Evolutionary conservation across 129 eudicot species (phyloP).

Genomic region (Erigeron canadensis): DNA sequence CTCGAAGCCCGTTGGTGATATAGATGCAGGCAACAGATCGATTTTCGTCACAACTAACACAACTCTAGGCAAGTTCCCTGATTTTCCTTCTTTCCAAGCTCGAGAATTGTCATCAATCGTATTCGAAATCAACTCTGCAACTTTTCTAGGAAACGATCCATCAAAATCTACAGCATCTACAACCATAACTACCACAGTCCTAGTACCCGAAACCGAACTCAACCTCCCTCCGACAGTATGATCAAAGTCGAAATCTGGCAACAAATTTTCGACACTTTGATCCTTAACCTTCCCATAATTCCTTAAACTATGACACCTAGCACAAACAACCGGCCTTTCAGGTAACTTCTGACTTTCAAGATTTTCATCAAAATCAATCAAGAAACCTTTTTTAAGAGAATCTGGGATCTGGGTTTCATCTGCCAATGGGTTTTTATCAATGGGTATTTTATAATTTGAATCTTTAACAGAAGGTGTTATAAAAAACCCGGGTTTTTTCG

Average conservation of each 20-base stretch:
- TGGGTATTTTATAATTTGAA: conserved; percentile 46
- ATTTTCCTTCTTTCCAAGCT: conserved; percentile 88
- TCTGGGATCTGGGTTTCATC: conserved; percentile 74
- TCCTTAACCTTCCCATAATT: conserved; percentile 70
- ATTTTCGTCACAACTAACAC: conserved; percentile 85
- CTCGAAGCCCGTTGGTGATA: conserved; percentile 79
- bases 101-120: conserved; percentile 67
- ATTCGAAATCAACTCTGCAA: conserved; percentile 59
- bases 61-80: conserved; percentile 87
- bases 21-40: conserved; percentile 62
- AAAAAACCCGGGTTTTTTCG: conserved; percentile 70
- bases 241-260: conserved; percentile 94
- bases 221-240: conserved; percentile 86
- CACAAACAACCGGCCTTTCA: conserved; percentile 60
- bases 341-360: conserved; percentile 15
- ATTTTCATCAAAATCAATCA: conserved; percentile 33
- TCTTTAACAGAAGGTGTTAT: conserved; percentile 47
- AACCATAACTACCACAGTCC: conserved; percentile 78
- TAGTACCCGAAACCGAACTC: conserved; percentile 49
- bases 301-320: conserved; percentile 83
- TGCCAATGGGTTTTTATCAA: conserved; percentile 43
- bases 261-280: conserved; percentile 64
- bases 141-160: conserved; percentile 76
- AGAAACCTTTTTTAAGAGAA: conserved; percentile 60
- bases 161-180: conserved; percentile 94